Evolutionary conservation across 768 basidiomycete genomes (phyloP), one percentile per base, ranked within the genome.

Genomic region (Suillus placidus): DNA sequence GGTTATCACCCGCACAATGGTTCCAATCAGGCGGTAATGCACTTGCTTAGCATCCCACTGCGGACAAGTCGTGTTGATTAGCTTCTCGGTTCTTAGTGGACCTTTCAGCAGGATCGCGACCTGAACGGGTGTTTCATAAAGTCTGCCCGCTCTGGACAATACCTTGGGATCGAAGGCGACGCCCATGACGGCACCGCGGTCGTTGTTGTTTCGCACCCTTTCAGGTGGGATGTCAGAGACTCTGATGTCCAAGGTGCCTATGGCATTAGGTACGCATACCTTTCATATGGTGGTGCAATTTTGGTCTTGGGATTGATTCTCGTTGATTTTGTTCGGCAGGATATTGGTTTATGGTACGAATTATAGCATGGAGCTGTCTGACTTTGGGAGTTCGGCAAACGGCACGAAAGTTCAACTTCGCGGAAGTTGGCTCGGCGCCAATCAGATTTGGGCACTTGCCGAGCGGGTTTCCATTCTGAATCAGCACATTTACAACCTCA

Each of bases 201-300:
- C 55, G 68, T 84, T 30, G 84, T 78, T 3, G 68, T 69, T 4
- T 49, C 72, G 1, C 71, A 75, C 0, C 80, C 80, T 2, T 80
- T 78, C 55, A 72, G 73, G 45, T 89, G 87, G 87, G 76, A 83
- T 68, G 79, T 88, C 71, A 82, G 80, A 78, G 79, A 40, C 16
- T 58, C 77, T 13, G 85, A 87, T 60, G 75, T 80, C 23, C 62
- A 69, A 6, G 76, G 83, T 60, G 66, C 73, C 0, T 72, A 77
- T 1, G 71, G 71, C 0, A 83, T 82, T 72, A 77, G 86, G 87
- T 87, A n/a, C 32, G 83, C 70, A 42, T 16, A 4, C 6, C 8
- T 54, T 20, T 58, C 14, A 30, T 18, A 37, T 6, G 0, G 5
- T 14, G 5, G n/a, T n/a, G n/a, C 4, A 26, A 26, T 1, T 51